phyloP scores from a whole-genome alignment of 192 early-diverging fungal genomes.

The Allomyces arbusculus region DNA sequence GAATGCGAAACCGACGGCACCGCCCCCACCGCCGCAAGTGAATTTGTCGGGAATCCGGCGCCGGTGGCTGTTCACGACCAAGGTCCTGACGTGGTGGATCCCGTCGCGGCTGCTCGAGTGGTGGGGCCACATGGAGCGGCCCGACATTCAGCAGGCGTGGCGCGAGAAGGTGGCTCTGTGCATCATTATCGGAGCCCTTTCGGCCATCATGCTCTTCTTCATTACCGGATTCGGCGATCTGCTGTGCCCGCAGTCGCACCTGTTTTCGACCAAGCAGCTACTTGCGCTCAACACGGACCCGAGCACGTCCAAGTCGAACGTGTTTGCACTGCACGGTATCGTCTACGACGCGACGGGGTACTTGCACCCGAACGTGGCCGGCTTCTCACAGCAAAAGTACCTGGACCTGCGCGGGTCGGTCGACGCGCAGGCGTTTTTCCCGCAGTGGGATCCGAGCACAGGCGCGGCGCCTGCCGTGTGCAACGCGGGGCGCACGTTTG shows the following conservation, averaged over 20 bases:
- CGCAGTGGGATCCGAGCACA: neutral
- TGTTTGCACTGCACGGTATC: neutral
- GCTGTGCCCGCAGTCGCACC: constrained; percentile 51
- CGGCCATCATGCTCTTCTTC: constrained; percentile 63
- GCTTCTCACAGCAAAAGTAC: neutral
- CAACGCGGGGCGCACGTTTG: neutral
- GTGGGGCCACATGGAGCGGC: constrained; percentile 58
- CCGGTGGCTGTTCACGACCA: constrained; percentile 69
- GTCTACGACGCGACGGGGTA: neutral
- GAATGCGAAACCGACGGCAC: too few species aligned
- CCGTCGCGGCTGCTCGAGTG: constrained; percentile 41
- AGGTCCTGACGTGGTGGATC: constrained; percentile 62
- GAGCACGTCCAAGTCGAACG: constrained; percentile 9
- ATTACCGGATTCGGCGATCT: constrained; percentile 50
- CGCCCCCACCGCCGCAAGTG: neutral
- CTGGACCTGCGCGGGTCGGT: neutral
- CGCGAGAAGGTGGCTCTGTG: constrained; percentile 90
- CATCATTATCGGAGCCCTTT: constrained; percentile 58
- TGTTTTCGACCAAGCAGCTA: constrained; percentile 47
- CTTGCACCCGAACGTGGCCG: neutral
- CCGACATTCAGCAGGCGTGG: constrained; percentile 82
- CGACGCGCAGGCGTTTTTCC: neutral
- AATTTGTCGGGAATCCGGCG: constrained; percentile 9
- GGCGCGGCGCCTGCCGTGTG: neutral
- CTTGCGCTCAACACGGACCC: neutral